Base-by-base conservation (phyloP, 192 early-diverging fungal genomes). In the Paraglomus occultum region DNA sequence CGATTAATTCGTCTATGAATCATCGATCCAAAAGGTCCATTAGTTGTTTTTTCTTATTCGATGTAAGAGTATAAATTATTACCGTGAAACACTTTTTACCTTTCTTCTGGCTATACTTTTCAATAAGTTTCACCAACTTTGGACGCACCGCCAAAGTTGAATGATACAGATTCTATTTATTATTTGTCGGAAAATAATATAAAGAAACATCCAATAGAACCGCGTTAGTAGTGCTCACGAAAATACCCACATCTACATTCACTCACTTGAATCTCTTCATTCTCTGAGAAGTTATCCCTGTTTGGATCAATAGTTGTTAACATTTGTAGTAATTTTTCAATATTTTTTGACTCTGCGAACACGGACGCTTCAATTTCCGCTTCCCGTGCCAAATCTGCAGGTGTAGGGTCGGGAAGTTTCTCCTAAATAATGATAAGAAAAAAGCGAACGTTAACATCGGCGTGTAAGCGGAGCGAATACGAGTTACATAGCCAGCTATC, bases 261-360 rank as follows among this genome's bases (percentile, higher is more conserved):
- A 51, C 49, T 22, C 47, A 86, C 81, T 77, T 95, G 92, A 15
- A 99, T 77, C 17, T 86, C 75, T 43, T 94, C 91, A 74, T 98
- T 97, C 58, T 95, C 96, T 23, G 90, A 88, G 31, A 95, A 85
- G 63, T 91, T 90, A 65, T 95, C 93, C 18, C 84, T 83, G 51
- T 83, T 69, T 31, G 95, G 94, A 70, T 96, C 94, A 20, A 93
- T 81, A 9, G 73, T 83, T 4, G 85, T 77, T 11, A 99, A 82
- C 75, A 91, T 80, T 4, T 87, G 79, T 55, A 95, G 75, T 20
- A 99, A 81, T 6, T 84, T 77, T 39, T 95, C 90, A 64, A 97
- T 86, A 39, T 91, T 93, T 22, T 80, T 76, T 0, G 83, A 81
- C 49, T 93, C 89, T 12, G 79, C 83, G 53, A 94, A 77, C 3